phyloP scores from a whole-genome alignment of 1,284 basidiomycete species.

The Entoloma clypeatum region DNA sequence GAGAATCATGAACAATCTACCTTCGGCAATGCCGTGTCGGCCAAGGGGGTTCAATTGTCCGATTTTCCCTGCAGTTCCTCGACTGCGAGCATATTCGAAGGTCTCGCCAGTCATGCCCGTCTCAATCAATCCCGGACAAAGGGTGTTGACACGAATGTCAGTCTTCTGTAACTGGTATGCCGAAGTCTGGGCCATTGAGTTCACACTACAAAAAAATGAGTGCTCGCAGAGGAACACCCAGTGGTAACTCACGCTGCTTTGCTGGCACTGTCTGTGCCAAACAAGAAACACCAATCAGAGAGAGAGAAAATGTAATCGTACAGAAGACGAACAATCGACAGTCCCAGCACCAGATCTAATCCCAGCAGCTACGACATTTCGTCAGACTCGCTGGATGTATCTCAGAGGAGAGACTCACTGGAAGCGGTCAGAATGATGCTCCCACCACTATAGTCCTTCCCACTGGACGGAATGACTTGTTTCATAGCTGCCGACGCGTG shows the following conservation, averaged over 20 bases:
- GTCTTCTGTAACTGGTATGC: constrained; percentile 79
- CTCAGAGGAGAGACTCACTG: constrained; percentile 39
- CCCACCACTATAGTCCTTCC: constrained; percentile 68
- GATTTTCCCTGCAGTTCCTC: constrained; percentile 72
- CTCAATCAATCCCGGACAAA: constrained; percentile 91
- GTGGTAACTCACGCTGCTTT: constrained; percentile 73
- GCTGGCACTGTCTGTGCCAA: constrained; percentile 72
- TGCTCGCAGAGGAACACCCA: background rate
- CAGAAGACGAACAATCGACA: constrained; percentile 65
- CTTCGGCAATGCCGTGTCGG: constrained; percentile 76
- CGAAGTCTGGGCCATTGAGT: constrained; percentile 80
- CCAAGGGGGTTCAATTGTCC: constrained; percentile 86
- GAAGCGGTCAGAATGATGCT: constrained; percentile 92
- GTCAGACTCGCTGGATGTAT: constrained; percentile 3
- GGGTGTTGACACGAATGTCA: constrained; percentile 85
- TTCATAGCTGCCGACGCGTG: constrained; percentile 82
- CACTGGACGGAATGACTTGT: constrained; percentile 56
- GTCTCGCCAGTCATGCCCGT: constrained; percentile 79
- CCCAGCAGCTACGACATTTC: constrained; percentile 66
- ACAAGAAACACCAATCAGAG: constrained; percentile 3
- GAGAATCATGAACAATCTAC: constrained; percentile 32
- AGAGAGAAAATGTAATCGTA: background rate
- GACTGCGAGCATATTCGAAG: constrained; percentile 74
- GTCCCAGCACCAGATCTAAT: constrained; percentile 83
- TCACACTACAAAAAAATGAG: constrained; percentile 50